Evolutionary conservation across 371 early-diverging fungal genomes (phyloP), one percentile per base, ranked within the genome.

Genomic region (Rhizomucor pusillus): DNA sequence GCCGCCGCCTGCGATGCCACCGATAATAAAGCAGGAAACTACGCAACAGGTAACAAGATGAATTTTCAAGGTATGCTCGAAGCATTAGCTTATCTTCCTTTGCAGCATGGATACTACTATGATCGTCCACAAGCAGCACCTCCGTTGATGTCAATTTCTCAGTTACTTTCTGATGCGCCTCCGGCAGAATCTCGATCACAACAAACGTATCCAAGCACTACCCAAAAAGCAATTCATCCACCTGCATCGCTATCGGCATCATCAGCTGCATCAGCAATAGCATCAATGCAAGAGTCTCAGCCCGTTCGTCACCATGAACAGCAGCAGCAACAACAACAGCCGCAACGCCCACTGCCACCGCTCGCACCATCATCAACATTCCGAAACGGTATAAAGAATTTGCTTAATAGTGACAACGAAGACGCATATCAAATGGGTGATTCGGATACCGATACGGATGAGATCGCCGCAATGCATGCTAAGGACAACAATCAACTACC

Each of bases 91-190:
- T 7, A 45, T 45, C 3, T 25, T 33, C 13, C 3, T 46, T 45
- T 18, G 16, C 25, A 47, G 47, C 16, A 16, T 23, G 52, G 43
- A 29, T 51, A 25, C 25, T 43, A 54, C 24, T 48, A 33, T 33
- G 49, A 56, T 41, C 56, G 56, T 48, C 16, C 34, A 12, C 50
- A 43, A 35, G 33, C 54, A 10, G 44, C 54, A 18, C 65, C 75
- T 22, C 71, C 75, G 23, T 59, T 71, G 22, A 75, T 75, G 75
- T 75, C 75, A 13, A 75, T 75, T 46, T 75, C 75, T 12, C 75
- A 75, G 43, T 44, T 75, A 0, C 57, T 75, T 43, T 69, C 71
- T 13, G 63, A 66, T 4, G 71, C 70, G 50, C 58, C 62, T n/a
- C 39, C 57, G n/a, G 46, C 62, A 7, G 48, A 41, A 10, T 43